Evolutionary conservation across 1,284 basidiomycete species (phyloP), one percentile per base, ranked within the genome.

Genomic region (Vanrija humicola): DNA sequence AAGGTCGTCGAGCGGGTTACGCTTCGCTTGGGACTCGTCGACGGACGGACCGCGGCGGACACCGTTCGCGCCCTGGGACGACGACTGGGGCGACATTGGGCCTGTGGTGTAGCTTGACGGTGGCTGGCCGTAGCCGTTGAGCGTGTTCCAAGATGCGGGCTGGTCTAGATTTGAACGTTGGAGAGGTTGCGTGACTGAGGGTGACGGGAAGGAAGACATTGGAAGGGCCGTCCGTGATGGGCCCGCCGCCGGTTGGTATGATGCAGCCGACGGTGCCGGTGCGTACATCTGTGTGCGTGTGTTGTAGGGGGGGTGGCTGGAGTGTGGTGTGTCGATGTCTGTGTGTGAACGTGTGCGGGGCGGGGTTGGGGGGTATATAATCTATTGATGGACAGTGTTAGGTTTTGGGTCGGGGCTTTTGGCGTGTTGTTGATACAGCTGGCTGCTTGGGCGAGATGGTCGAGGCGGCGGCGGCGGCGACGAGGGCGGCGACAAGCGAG

Each of bases 1-100:
- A 60, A 98, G 85, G 77, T 98, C 95, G 14, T 84, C 82, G 57
- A 98, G 81, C 25, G 92, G 93, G 72, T 95, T 97, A 43, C 71
- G 56, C 55, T 61, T 66, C n/a, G 55, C 58, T 38, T 47, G 52
- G 23, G 57, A 58, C 16, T 56, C 59, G 28, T 60, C 55, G 6
- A 48, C 18, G 18, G 29, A 42, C 19, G 40, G n/a, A 6, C 19
- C 40, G 5, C 40, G 15, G n/a, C 40, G n/a, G 19, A 42, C 40
- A 1, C 19, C 40, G n/a, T 21, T 21, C 18, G 5, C 40, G 40
- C 40, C 34, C 12, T 34, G 34, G 34, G 34, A 34, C 34, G 34
- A 23, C 38, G 54, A 23, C 50, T 21, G 18, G 47, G 26, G 43
- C 16, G n/a, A 48, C 44, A 26, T 54, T 46, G 26, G 47, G 53